Conservation (phyloP, 1,284 basidiomycete species). For the Trichosporon asahii region DNA sequence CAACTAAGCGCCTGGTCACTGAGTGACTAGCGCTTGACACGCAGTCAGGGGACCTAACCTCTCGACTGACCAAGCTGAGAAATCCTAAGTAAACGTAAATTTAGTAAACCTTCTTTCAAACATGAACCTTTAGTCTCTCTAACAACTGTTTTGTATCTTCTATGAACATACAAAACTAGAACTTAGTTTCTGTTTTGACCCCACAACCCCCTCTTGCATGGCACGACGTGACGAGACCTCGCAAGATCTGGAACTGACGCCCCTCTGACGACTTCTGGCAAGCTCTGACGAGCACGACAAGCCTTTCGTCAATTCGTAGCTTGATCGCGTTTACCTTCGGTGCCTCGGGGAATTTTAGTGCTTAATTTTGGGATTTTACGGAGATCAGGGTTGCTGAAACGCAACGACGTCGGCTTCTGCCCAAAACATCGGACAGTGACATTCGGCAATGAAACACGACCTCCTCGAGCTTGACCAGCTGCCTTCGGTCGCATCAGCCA, state of each 20-base stretch:
- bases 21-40: neutral
- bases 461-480: neutral
- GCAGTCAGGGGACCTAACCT: neutral
- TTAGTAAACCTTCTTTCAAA: neutral
- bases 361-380: neutral
- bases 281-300: neutral
- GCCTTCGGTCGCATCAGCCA: neutral
- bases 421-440: neutral
- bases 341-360: neutral
- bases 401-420: neutral
- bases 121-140: neutral
- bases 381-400: neutral
- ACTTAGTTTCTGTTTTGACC: neutral
- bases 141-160: neutral
- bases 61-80: neutral
- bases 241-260: neutral
- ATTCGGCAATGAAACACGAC: neutral
- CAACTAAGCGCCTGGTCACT: slow-evolving; percentile 5
- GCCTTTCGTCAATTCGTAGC: neutral
- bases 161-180: slow-evolving; percentile 1
- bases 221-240: neutral
- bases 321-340: neutral
- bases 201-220: neutral
- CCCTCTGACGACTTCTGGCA: neutral
- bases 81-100: neutral